These are phyloP conservation scores for Nicotiana sylvestris DNA, from an alignment of 257 asterid species.

Conservation along the genomic window DNA sequence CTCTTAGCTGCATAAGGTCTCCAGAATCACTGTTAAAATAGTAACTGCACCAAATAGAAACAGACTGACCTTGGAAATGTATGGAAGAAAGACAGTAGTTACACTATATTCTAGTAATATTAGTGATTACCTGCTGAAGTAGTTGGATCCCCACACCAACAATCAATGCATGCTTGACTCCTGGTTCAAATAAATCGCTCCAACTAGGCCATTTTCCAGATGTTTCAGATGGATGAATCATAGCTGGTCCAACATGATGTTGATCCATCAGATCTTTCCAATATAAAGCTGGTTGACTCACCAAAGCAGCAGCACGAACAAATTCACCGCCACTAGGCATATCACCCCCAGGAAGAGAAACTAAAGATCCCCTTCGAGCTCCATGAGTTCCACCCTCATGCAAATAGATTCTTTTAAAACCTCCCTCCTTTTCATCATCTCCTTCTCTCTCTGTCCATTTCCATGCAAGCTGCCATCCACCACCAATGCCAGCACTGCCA, in stretches of 20 bases:
- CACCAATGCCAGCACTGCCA: constrained; percentile 47
- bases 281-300: constrained; percentile 50
- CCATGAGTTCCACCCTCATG: constrained; percentile 44
- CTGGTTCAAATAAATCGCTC: constrained; percentile 51
- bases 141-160: constrained; percentile 63
- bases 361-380: constrained; percentile 32
- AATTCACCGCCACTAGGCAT: constrained; percentile 39
- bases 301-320: constrained; percentile 53
- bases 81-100: background rate
- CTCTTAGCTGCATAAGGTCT: background rate
- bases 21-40: background rate
- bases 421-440: constrained; percentile 36
- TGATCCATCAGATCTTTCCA: constrained; percentile 37
- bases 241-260: constrained; percentile 42
- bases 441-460: constrained; percentile 45
- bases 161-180: constrained; percentile 61
- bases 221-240: constrained; percentile 38
- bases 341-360: constrained; percentile 39
- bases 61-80: background rate
- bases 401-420: constrained; percentile 57
- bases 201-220: constrained; percentile 38
- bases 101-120: background rate
- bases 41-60: background rate
- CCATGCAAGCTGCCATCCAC: constrained; percentile 87
- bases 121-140: constrained; percentile 58